Evolutionary conservation across 306 rosid genomes (phyloP).

Genomic region (Pueraria montana): DNA sequence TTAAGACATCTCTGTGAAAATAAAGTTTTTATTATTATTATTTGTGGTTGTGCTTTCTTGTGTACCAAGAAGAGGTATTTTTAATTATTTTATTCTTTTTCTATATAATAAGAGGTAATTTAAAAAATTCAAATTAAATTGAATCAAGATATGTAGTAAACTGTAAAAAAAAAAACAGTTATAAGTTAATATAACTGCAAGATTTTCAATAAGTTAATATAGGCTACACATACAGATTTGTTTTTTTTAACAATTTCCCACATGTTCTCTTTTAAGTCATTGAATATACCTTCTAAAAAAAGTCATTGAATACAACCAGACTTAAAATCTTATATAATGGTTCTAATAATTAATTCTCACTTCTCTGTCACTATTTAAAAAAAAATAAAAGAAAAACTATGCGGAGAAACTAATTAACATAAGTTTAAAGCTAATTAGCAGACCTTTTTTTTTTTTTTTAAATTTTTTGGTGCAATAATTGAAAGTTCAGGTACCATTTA

Average conservation of each 20-base stretch:
- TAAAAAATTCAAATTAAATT: neutral
- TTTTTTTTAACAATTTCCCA: neutral
- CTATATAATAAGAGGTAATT: neutral
- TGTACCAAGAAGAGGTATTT: neutral
- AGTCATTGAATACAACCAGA: neutral
- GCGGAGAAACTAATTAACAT: neutral
- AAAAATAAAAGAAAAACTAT: neutral
- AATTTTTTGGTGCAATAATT: constrained; percentile 12
- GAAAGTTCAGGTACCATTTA: constrained; percentile 5
- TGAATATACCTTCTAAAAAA: too few species aligned
- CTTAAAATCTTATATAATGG: neutral
- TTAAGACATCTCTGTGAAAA: too few species aligned
- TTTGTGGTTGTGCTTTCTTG: neutral
- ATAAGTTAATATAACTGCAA: neutral
- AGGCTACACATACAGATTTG: neutral
- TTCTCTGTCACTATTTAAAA: constrained; percentile 17
- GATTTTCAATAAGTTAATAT: neutral
- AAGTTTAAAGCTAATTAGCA: neutral
- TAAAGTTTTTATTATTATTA: too few species aligned
- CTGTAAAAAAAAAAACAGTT: neutral
- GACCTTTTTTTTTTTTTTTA: neutral
- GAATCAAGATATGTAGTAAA: neutral
- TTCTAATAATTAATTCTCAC: constrained; percentile 7
- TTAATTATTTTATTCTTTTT: neutral
- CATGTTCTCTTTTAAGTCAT: neutral